Evolutionary conservation across 2,329 filamentous ascomycete species (phyloP), one percentile per base, ranked within the genome.

Genomic region (Monilinia fructicola): DNA sequence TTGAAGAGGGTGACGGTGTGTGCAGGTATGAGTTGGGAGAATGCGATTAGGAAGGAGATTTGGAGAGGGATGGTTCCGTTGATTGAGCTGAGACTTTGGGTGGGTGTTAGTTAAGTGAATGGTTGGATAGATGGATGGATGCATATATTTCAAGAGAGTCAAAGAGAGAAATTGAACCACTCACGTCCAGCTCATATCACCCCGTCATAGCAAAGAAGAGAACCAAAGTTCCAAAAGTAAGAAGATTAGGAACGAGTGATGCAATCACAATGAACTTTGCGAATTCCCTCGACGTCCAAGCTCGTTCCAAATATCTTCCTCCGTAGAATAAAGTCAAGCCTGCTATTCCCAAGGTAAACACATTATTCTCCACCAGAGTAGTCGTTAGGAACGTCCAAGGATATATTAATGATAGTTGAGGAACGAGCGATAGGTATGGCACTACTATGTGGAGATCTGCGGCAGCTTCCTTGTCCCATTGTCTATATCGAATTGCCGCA

Each of bases 21-120:
- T 69, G 97, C 93, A 28, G 95, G 95, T 46, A 98, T 90, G 60
- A 99, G 91, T 79, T 99, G 95, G 80, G 96, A 98, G 80, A 98
- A 97, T 65, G 94, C 92, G 74, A 98, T 92, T 69, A 99, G 90
- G 81, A 98, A 98, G 69, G 91, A 89, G 56, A 95, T 93, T 78
- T 97, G 94, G 67, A 97, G 83, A 21, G 93, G 88, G 70, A 97
- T 89, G 65, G 93, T 93, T 73, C 95, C 95, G 73, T 91, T 91
- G 75, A 98, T 91, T 70, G 91, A 89, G 55, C 90, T 93, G 56
- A 91, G 79, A 63, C 90, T 95, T n/a, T 64, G 74, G 58, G 67
- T 21, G 56, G 21, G 54, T 50, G 52, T 71, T 68, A 72, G 69
- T 65, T 74, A 5, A 35, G 6, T 35, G 31, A 14, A 5, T 42